These are phyloP conservation scores for Candida dendrica DNA, from an alignment of 805 yeast genomes.

Conservation along the genomic window DNA sequence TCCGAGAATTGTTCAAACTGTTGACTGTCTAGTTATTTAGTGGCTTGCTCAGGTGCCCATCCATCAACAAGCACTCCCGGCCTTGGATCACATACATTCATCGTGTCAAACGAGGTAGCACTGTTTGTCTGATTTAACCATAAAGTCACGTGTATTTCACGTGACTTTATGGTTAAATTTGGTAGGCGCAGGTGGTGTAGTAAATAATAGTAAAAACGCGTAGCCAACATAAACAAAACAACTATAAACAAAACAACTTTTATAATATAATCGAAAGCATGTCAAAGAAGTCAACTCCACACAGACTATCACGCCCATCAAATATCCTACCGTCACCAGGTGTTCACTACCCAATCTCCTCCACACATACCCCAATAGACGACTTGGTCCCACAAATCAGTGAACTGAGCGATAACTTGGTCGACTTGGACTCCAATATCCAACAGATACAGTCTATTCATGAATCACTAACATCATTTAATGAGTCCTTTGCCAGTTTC, in stretches of 20 bases:
- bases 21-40: too few relatives aligned
- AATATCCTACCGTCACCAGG: conserved; percentile 33
- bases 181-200: too few relatives aligned
- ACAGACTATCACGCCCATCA: conserved; percentile 32
- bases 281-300: conserved; percentile 24
- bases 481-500: conserved; percentile 73
- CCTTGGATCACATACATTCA: too few relatives aligned
- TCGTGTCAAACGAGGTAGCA: too few relatives aligned
- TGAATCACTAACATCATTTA: conserved; percentile 54
- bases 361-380: conserved; percentile 35
- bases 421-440: conserved; percentile 52
- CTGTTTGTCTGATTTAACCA: too few relatives aligned
- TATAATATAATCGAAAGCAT: conserved; percentile 2
- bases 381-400: conserved; percentile 34
- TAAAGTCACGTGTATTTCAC: too few relatives aligned
- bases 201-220: too few relatives aligned
- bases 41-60: too few relatives aligned
- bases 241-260: background rate
- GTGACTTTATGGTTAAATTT: too few relatives aligned
- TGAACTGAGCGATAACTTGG: conserved; percentile 40
- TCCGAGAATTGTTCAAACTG: too few relatives aligned
- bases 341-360: conserved; percentile 36
- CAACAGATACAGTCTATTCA: conserved; percentile 52
- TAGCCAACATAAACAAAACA: background rate
- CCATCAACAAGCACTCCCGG: too few relatives aligned